phyloP scores from a whole-genome alignment of 1,284 basidiomycete species.

The Irpex rosettiformis region DNA sequence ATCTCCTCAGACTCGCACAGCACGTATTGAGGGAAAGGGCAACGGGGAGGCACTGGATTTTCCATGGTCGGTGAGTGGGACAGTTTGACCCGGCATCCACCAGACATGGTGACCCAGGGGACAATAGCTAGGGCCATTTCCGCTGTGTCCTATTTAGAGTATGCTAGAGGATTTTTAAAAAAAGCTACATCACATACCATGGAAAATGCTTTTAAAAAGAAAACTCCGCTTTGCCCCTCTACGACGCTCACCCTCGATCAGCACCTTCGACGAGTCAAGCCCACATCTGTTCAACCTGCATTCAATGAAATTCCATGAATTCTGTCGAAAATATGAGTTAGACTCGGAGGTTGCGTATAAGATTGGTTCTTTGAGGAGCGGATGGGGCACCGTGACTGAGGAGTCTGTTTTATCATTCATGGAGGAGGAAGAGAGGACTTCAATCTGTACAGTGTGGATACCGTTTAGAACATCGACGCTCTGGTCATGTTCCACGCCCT shows the following conservation, averaged over 20 bases:
- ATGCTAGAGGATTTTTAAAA: not conserved
- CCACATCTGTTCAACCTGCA: not conserved
- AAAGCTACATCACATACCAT: not conserved
- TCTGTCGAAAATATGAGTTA: not conserved
- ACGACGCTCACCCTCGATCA: not conserved
- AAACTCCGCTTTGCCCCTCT: not conserved
- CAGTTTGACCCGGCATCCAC: not conserved
- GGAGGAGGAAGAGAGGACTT: not conserved
- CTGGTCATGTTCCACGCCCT: too few relatives aligned
- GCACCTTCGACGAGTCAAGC: too few relatives aligned
- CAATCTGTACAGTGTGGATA: not conserved
- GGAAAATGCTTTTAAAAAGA: not conserved
- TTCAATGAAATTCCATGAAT: not conserved
- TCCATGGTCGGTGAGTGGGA: conserved; percentile 2
- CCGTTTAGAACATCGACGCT: too few relatives aligned
- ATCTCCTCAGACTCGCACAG: not conserved
- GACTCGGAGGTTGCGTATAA: conserved; percentile 8
- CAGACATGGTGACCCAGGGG: not conserved
- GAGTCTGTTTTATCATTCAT: not conserved
- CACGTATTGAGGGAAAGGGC: not conserved
- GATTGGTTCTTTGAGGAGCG: conserved; percentile 1
- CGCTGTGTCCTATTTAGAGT: too few relatives aligned
- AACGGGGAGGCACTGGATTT: not conserved
- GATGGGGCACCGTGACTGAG: conserved; percentile 6
- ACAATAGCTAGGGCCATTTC: conserved; percentile 13